phyloP scores from a whole-genome alignment of 805 yeast species.

The Metschnikowia lunata region DNA sequence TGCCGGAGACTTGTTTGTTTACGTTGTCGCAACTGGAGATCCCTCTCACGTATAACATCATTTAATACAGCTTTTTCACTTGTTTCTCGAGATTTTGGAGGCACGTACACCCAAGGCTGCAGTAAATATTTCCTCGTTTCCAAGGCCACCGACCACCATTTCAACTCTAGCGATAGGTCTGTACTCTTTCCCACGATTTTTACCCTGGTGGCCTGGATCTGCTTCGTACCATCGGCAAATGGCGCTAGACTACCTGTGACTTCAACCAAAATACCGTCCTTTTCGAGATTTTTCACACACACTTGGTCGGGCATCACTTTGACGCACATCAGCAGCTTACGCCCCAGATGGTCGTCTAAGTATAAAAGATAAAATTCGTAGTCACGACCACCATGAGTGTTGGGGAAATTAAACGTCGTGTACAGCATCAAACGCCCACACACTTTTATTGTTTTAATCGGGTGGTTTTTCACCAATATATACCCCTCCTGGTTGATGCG shows the following conservation, averaged over 20 bases:
- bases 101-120: conserved; percentile 26
- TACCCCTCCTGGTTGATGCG: conserved; percentile 11
- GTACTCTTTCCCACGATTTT: conserved; percentile 14
- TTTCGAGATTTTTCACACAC: conserved; percentile 12
- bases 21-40: too few relatives aligned
- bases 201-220: conserved; percentile 8
- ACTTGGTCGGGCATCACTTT: conserved; percentile 16
- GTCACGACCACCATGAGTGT: not conserved
- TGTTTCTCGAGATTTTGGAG: not conserved
- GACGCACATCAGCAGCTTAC: conserved; percentile 24
- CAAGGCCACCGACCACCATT: conserved; percentile 26
- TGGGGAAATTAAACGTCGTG: conserved; percentile 1
- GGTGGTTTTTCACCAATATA: conserved; percentile 30
- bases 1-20: too few relatives aligned
- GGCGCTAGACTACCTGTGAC: conserved; percentile 19
- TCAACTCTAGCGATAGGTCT: conserved; percentile 24
- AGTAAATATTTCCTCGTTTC: conserved; percentile 17
- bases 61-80: too few relatives aligned
- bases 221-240: conserved; percentile 3
- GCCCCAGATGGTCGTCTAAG: conserved; percentile 35
- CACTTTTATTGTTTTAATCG: conserved; percentile 23
- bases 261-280: conserved; percentile 25
- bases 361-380: conserved; percentile 16
- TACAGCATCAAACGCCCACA: conserved; percentile 26
- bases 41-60: too few relatives aligned